These are phyloP conservation scores for Neofusicoccum ribis DNA, from an alignment of 2,329 filamentous ascomycete genomes.

Conservation along the genomic window DNA sequence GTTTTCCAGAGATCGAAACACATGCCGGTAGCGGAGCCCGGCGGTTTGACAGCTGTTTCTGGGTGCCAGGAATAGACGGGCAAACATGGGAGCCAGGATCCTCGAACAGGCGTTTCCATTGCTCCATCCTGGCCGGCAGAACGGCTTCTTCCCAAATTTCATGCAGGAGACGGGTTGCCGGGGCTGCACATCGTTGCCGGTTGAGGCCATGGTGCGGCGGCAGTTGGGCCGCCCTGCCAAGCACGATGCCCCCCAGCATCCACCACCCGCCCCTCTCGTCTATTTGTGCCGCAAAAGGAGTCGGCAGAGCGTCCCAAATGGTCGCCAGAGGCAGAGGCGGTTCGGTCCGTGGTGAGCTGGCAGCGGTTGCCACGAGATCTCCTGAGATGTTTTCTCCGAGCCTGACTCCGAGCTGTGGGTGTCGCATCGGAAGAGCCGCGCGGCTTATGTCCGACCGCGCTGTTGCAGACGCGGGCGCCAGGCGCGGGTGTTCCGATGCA, in stretches of 20 bases:
- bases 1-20: not conserved
- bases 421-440: no score
- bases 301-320: slow-evolving; percentile 12
- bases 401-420: no score
- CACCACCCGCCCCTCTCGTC: slow-evolving; percentile 26
- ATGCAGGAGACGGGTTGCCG: not conserved
- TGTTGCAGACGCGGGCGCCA: no score
- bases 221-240: not conserved
- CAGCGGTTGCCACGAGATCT: not conserved
- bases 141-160: not conserved
- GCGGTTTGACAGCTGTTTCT: not conserved
- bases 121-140: not conserved
- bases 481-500: no score
- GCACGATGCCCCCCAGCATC: not conserved
- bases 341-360: not conserved
- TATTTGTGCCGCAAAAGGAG: slow-evolving; percentile 30
- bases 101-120: slow-evolving; percentile 1
- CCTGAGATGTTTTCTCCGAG: not conserved
- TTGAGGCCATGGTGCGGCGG: slow-evolving; percentile 1
- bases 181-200: not conserved
- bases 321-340: not conserved
- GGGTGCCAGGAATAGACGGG: not conserved
- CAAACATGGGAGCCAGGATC: not conserved
- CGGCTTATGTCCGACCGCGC: not conserved
- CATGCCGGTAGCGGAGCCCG: not conserved